phyloP scores from a whole-genome alignment of 1,139 yeast genomes.

The Nakaseomyces kungkrabaensis region DNA sequence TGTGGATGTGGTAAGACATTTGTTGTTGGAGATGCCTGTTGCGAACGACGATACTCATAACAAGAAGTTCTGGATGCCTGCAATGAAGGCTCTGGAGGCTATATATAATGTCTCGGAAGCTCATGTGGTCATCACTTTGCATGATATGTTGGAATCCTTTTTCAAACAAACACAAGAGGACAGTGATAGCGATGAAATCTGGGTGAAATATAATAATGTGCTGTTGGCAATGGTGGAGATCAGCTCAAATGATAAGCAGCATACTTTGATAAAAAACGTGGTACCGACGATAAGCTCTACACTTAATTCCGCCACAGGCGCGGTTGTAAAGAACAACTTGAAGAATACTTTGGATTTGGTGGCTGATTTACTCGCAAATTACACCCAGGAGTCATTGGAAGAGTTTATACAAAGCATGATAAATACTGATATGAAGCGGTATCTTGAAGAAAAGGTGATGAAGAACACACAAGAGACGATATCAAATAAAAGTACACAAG shows the following conservation, averaged over 20 bases:
- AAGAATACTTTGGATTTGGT: background rate
- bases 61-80: slow-evolving; percentile 24
- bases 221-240: background rate
- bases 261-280: background rate
- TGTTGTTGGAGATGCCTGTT: background rate
- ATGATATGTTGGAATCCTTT: background rate
- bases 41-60: slow-evolving; percentile 4
- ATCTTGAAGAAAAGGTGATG: background rate
- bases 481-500: background rate
- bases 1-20: background rate
- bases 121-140: slow-evolving; percentile 5
- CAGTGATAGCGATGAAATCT: background rate
- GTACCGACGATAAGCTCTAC: background rate
- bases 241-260: background rate
- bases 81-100: slow-evolving; percentile 26
- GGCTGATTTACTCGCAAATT: background rate
- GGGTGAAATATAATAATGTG: background rate
- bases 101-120: slow-evolving; percentile 16
- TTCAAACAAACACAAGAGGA: slow-evolving; percentile 1
- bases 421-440: background rate
- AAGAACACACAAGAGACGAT: background rate
- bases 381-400: background rate
- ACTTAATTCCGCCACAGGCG: background rate
- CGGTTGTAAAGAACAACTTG: background rate
- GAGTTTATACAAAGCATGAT: background rate